Conservation (phyloP, 345 rosid species). For the Litchi chinensis region DNA sequence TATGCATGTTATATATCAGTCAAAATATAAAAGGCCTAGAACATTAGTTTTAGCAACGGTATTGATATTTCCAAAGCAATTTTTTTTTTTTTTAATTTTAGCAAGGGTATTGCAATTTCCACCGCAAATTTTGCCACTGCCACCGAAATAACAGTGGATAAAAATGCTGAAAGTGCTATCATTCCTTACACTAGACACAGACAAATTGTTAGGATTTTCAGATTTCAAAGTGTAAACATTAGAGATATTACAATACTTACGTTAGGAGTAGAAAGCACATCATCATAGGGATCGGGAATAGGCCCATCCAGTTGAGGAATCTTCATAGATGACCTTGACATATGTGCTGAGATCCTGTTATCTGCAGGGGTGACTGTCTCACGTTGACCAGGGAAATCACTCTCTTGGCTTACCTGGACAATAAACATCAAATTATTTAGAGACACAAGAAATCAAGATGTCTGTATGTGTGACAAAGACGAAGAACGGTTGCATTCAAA, state of each 20-base stretch:
- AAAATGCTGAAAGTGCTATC: background rate
- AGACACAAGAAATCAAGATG: background rate
- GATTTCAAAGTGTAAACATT: background rate
- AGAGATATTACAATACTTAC: slow-evolving; percentile 43
- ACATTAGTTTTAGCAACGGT: background rate
- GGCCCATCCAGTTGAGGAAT: slow-evolving; percentile 97
- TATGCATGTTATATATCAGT: background rate
- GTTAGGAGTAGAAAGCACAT: slow-evolving; percentile 89
- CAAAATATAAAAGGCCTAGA: background rate
- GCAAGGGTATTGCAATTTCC: background rate
- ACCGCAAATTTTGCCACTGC: background rate
- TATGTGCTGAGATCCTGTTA: slow-evolving; percentile 24
- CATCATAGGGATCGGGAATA: slow-evolving; percentile 91
- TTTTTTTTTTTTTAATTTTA: background rate
- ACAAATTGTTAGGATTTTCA: background rate
- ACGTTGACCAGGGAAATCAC: slow-evolving; percentile 24
- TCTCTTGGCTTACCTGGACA: slow-evolving; percentile 41
- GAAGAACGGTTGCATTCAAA: background rate
- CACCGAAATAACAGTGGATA: background rate
- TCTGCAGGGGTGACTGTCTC: slow-evolving; percentile 17
- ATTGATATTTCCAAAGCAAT: background rate
- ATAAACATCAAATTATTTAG: slow-evolving; percentile 10
- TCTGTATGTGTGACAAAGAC: background rate
- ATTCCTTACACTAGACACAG: background rate
- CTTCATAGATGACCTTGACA: slow-evolving; percentile 38